These are phyloP conservation scores for Pelargonium myrrhifolium DNA, from an alignment of 441 rosid genomes.

Conservation along the genomic window DNA sequence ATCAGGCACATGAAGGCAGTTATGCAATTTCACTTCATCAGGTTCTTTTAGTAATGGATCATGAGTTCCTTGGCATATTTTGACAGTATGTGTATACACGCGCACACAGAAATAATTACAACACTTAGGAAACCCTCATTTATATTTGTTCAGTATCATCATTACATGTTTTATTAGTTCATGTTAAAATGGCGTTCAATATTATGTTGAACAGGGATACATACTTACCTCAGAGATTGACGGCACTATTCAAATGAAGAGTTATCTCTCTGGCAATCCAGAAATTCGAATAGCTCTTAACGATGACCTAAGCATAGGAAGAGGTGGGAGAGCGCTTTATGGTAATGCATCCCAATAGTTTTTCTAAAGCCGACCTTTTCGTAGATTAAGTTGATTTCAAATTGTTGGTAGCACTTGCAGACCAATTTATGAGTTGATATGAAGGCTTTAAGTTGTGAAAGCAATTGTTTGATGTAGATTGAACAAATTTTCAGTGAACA, in stretches of 20 bases:
- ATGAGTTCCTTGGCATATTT: neutral
- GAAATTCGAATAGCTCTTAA: conserved; percentile 94
- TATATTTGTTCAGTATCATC: neutral
- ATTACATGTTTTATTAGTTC: neutral
- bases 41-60: neutral
- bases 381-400: neutral
- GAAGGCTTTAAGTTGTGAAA: neutral
- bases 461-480: neutral
- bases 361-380: conserved; percentile 1
- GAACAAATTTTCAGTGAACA: neutral
- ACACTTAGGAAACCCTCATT: neutral
- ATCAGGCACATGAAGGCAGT: neutral
- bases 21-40: neutral
- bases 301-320: conserved; percentile 82
- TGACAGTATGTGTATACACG: neutral
- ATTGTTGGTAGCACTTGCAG: conserved; percentile 3
- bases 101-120: neutral
- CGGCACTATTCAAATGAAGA: conserved; percentile 99
- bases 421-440: conserved; percentile 7
- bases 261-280: conserved; percentile 88
- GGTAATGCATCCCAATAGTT: conserved; percentile 35
- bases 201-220: conserved; percentile 56
- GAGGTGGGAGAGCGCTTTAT: conserved; percentile 69
- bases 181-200: neutral
- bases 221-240: conserved; percentile 94